Percentiles rank a stretch among this genome's conserved stretches.
Conservation (phyloP, 768 basidiomycete genomes). For the Kwoniella bestiolae region DNA sequence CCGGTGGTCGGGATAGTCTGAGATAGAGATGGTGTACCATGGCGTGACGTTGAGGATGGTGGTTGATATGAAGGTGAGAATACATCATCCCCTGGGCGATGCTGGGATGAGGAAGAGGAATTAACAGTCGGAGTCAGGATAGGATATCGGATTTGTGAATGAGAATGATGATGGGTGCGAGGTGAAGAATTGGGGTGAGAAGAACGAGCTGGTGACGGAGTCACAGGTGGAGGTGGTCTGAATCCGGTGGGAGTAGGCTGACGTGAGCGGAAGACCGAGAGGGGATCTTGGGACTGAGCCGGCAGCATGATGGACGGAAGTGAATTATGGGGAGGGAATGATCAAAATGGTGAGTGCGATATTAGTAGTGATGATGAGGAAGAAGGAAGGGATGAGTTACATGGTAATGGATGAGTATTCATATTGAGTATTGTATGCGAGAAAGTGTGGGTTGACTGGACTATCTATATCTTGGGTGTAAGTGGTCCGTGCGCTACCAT, state of each 20-base stretch:
- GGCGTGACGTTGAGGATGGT: background rate
- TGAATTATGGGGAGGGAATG: background rate
- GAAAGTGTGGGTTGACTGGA: background rate
- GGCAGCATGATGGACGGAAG: too few species aligned
- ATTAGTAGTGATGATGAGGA: background rate
- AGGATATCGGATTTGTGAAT: background rate
- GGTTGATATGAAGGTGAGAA: conserved; percentile 3
- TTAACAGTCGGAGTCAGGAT: background rate
- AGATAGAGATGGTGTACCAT: background rate
- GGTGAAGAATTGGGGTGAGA: too few species aligned
- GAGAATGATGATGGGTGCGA: background rate
- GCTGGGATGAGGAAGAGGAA: background rate
- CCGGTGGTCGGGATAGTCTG: background rate
- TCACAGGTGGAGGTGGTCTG: background rate
- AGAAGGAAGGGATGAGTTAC: background rate
- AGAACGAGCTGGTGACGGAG: background rate
- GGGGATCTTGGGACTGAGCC: background rate
- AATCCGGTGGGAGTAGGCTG: background rate
- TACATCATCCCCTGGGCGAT: background rate
- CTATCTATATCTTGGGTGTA: background rate
- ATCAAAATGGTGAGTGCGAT: background rate
- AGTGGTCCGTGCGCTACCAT: background rate
- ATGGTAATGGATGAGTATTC: background rate
- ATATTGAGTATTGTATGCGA: background rate
- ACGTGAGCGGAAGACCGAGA: background rate